Base-by-base conservation (phyloP, 2,329 filamentous ascomycete species). In the Claviceps sp. region DNA sequence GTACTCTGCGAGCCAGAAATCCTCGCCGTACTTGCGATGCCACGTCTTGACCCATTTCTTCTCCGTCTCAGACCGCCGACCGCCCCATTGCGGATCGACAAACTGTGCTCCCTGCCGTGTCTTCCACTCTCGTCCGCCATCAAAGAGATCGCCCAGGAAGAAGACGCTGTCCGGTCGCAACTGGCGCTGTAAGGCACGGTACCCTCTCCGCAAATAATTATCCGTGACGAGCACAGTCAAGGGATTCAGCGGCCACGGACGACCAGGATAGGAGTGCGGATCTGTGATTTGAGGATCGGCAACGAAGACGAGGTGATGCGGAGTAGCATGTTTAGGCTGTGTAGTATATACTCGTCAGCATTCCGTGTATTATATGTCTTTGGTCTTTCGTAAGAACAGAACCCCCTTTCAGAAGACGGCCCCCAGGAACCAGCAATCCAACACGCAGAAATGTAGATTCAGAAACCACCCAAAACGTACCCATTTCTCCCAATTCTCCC, bases 61-160 rank as follows among this genome's bases (percentile, higher is more conserved):
- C 62, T 84, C 80, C 40, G 71, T 64, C 6, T 69, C 67, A 2
- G 79, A 77, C 42, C 74, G 71, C 3, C 68, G 70, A 34, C 68
- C 68, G 22, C 75, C 74, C 80, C 80, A 84, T 56, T 72, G 71
- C 1, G 78, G 78, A 56, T 84, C 81, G 24, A 74, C 68, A 50
- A 80, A 81, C 11, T 37, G 34, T 46, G 74, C 67, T 44, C 79
- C 84, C 24, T 74, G 74, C 2, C 68, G 71, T 13, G 90, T 91
- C 58, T 84, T 85, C 93, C 93, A 98, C 72, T 98, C 93, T 58
- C 93, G 80, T 8, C 93, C 93, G 4, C 93, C 93, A 63, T 98
- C 93, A 61, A 98, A 96, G 1, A 98, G 72, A 64, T 98, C 93
- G 7, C 93, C 93, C 0, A 98, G 73, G 63, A 98, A 97, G 63